Conservation (phyloP, 108 stramenopile species). For the Nitzschia palea region DNA sequence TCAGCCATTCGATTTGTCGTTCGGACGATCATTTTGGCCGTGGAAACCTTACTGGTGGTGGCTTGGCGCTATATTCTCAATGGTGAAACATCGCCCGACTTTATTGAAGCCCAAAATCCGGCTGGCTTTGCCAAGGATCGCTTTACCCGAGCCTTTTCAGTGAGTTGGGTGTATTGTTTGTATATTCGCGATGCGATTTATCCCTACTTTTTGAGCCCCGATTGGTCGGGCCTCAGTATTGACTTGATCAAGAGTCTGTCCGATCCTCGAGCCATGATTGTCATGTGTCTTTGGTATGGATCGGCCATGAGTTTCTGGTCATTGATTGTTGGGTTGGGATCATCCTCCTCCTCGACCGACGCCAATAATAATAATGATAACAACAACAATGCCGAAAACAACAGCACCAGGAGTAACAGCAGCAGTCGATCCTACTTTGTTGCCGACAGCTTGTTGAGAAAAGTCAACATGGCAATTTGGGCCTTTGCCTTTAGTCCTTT, state of each 20-base stretch:
- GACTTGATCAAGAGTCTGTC: constrained; percentile 30
- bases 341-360: neutral
- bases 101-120: constrained; percentile 57
- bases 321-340: constrained; percentile 28
- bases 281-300: constrained; percentile 41
- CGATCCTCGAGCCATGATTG: constrained; percentile 35
- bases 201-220: constrained; percentile 39
- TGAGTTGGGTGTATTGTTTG: constrained; percentile 55
- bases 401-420: too few relatives aligned
- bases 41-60: constrained; percentile 40
- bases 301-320: constrained; percentile 26
- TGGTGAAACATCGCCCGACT: constrained; percentile 57
- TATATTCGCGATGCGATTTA: constrained; percentile 51
- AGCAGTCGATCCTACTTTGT: neutral
- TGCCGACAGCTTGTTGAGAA: constrained; percentile 15
- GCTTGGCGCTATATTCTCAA: constrained; percentile 45
- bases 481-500: constrained; percentile 50
- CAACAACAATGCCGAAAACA: too few relatives aligned
- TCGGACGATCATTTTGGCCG: constrained; percentile 41
- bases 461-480: constrained; percentile 35
- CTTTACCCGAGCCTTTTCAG: constrained; percentile 50
- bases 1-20: constrained; percentile 28
- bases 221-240: constrained; percentile 55
- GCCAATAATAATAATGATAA: neutral
- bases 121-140: constrained; percentile 59